A percentile compares a stretch with the other conserved stretches of the same genome.
Conservation (phyloP, 73 alveolate genomes). For the Paramecium octaurelia region DNA sequence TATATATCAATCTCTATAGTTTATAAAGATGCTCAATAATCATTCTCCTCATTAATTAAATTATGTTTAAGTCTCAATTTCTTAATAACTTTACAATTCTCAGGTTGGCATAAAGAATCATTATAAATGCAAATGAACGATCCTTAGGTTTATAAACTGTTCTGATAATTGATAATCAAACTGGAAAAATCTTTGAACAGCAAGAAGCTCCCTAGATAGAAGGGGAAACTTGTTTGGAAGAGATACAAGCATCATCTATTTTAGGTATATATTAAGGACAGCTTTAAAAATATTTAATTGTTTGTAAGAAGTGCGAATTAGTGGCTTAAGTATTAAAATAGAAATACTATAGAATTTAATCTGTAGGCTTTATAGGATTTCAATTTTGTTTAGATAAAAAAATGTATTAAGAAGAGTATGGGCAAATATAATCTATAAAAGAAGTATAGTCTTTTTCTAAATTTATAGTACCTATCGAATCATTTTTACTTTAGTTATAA, state of each 20-base stretch:
- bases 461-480: not conserved
- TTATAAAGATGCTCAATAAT: not conserved
- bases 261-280: conserved; percentile 38
- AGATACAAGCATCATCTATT: conserved; percentile 29
- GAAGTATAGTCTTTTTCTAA: not conserved
- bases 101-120: not conserved
- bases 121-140: not conserved
- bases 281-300: not conserved
- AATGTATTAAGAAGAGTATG: not conserved
- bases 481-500: conserved; percentile 33
- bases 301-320: not conserved
- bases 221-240: not conserved
- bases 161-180: not conserved
- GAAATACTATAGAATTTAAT: not conserved
- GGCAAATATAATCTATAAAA: not conserved
- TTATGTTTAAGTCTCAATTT: not conserved
- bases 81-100: not conserved
- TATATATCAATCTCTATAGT: not conserved
- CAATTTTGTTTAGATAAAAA: not conserved
- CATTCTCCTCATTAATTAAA: not conserved
- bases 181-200: not conserved
- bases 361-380: not conserved
- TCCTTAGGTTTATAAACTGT: not conserved
- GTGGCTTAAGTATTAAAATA: conserved; percentile 3
- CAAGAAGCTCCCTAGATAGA: not conserved